Conservation (phyloP, 2,329 filamentous ascomycete genomes). For the Aspergillus intermedius region DNA sequence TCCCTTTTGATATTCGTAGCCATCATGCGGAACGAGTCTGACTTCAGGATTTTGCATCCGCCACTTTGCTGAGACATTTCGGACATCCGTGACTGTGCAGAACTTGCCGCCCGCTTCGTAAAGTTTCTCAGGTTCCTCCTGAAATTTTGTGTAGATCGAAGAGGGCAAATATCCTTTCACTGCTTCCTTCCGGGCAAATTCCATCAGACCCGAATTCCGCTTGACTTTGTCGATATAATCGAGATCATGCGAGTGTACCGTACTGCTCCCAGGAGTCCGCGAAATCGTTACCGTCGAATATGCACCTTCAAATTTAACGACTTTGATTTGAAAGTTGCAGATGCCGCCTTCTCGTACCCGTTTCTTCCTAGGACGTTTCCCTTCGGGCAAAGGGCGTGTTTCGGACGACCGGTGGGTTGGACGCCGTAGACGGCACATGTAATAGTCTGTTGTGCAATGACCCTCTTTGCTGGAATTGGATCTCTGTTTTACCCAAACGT, state of each 20-base stretch:
- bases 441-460: conserved; percentile 40
- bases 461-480: conserved; percentile 37
- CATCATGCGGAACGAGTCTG: conserved; percentile 39
- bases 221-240: conserved; percentile 44
- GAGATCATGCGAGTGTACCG: conserved; percentile 40
- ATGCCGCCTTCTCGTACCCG: conserved; percentile 39
- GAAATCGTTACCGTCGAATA: conserved; percentile 39
- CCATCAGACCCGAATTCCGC: conserved; percentile 44
- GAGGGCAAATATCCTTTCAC: conserved; percentile 43
- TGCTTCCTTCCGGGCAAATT: conserved; percentile 39
- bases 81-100: conserved; percentile 42
- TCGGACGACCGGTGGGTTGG: conserved; percentile 35
- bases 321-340: conserved; percentile 44
- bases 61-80: conserved; percentile 45
- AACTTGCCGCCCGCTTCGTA: conserved; percentile 40
- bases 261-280: conserved; percentile 35
- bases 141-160: conserved; percentile 44
- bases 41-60: conserved; percentile 40
- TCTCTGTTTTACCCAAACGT: conserved; percentile 45
- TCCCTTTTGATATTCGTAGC: conserved; percentile 40
- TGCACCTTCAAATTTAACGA: conserved; percentile 39
- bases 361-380: conserved; percentile 42
- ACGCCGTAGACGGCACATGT: conserved; percentile 41
- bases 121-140: conserved; percentile 40
- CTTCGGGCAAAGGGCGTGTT: conserved; percentile 37